Conservation (phyloP, 1,139 yeast genomes). For the Nadsonia commutata region DNA sequence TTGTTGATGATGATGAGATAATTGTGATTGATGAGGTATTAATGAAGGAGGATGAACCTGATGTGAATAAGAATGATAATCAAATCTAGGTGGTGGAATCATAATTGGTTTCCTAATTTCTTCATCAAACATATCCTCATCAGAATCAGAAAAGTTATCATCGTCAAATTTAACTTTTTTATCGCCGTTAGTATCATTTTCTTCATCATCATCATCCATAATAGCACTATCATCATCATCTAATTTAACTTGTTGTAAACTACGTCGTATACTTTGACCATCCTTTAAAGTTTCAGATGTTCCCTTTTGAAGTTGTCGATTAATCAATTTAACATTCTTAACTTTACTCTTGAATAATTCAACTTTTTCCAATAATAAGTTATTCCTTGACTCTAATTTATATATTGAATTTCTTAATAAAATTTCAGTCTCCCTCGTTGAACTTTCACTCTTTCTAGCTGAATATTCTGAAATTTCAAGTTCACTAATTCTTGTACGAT, state of each 20-base stretch:
- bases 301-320: not conserved
- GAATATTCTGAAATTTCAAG: conserved; percentile 33
- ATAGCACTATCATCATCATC: not conserved
- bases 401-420: conserved; percentile 8
- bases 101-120: not conserved
- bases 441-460: conserved; percentile 11
- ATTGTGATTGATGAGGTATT: not conserved
- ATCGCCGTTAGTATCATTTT: not conserved
- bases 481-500: conserved; percentile 67
- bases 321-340: not conserved
- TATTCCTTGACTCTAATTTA: conserved; percentile 6
- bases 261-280: no score
- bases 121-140: not conserved
- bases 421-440: conserved; percentile 11
- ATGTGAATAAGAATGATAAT: not conserved
- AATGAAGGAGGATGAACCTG: not conserved
- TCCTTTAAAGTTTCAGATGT: not conserved
- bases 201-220: not conserved
- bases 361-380: conserved; percentile 1
- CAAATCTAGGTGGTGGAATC: not conserved
- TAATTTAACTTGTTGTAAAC: not conserved
- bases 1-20: not conserved
- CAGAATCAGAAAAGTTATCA: not conserved
- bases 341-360: not conserved
- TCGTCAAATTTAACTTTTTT: not conserved